phyloP scores from a whole-genome alignment of 2,329 filamentous ascomycete genomes.

The Calonectria henricotiae region DNA sequence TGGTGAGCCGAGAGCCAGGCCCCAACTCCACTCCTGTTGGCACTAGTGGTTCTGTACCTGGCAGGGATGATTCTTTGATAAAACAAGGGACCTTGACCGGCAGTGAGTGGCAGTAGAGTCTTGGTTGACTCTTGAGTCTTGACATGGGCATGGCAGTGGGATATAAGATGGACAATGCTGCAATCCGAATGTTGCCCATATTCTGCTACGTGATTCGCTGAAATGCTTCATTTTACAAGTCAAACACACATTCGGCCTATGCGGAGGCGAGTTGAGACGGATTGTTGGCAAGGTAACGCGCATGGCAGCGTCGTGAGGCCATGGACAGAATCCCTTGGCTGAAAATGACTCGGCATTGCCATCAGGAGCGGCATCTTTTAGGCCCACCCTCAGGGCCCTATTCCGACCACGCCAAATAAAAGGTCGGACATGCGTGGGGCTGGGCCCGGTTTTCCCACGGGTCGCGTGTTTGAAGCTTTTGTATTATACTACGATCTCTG shows the following conservation, averaged over 20 bases:
- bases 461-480: conserved; percentile 15
- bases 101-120: not conserved
- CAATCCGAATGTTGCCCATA: no score
- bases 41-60: not conserved
- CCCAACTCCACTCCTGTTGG: conserved; percentile 14
- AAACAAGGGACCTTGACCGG: not conserved
- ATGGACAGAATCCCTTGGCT: not conserved
- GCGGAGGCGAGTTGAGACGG: no score
- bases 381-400: conserved; percentile 6
- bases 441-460: conserved; percentile 7
- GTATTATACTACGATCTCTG: conserved; percentile 8
- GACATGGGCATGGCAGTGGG: not conserved
- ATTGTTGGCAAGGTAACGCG: not conserved
- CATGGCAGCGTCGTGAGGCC: not conserved
- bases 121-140: not conserved
- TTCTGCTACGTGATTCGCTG: not conserved
- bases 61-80: not conserved
- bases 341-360: conserved; percentile 13
- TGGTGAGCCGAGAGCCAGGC: not conserved
- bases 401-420: conserved; percentile 3
- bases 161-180: not conserved
- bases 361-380: not conserved
- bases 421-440: conserved; percentile 4
- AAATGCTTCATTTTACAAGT: not conserved
- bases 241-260: not conserved